Evolutionary conservation across 257 asterid species (phyloP).

Genomic region (Henckelia pumila): DNA sequence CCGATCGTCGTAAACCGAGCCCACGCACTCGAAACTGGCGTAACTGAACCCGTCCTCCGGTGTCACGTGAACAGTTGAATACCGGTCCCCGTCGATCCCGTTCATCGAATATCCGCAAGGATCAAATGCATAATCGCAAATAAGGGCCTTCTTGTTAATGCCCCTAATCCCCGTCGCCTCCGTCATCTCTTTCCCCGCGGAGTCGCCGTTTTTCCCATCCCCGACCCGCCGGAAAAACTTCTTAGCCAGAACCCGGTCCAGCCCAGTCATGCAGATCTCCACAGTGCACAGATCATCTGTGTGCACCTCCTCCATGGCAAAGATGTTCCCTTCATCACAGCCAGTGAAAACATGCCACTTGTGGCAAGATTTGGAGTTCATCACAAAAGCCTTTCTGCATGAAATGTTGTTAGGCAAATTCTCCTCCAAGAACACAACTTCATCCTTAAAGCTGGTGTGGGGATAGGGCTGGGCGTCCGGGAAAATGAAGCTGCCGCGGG

Average conservation of each 20-base stretch:
- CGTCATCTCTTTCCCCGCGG: slow-evolving; percentile 85
- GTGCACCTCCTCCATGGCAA: slow-evolving; percentile 17
- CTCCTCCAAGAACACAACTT: slow-evolving; percentile 54
- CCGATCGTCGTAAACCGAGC: slow-evolving; percentile 47
- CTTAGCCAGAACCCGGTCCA: slow-evolving; percentile 62
- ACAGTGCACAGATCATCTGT: slow-evolving; percentile 45
- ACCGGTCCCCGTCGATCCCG: slow-evolving; percentile 66
- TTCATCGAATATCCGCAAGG: slow-evolving; percentile 98
- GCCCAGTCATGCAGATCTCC: slow-evolving; percentile 90
- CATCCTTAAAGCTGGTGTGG: slow-evolving; percentile 71
- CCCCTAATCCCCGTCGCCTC: slow-evolving; percentile 54
- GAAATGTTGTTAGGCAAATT: slow-evolving; percentile 52
- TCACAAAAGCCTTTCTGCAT: slow-evolving; percentile 49
- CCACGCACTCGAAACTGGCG: slow-evolving; percentile 84
- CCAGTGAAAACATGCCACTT: slow-evolving; percentile 93
- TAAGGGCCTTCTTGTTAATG: slow-evolving; percentile 49
- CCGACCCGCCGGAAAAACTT: slow-evolving; percentile 57
- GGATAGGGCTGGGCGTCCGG: slow-evolving; percentile 84
- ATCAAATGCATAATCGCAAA: slow-evolving; percentile 88
- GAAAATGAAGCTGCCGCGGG: slow-evolving; percentile 90
- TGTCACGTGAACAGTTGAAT: slow-evolving; percentile 92
- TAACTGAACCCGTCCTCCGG: slow-evolving; percentile 97
- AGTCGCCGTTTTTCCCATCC: slow-evolving; percentile 56
- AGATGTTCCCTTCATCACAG: slow-evolving; percentile 30
- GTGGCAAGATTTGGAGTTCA: slow-evolving; percentile 63